Evolutionary conservation across 202 grass and related monocot genomes (phyloP).

Genomic region (Zizania palustris): DNA sequence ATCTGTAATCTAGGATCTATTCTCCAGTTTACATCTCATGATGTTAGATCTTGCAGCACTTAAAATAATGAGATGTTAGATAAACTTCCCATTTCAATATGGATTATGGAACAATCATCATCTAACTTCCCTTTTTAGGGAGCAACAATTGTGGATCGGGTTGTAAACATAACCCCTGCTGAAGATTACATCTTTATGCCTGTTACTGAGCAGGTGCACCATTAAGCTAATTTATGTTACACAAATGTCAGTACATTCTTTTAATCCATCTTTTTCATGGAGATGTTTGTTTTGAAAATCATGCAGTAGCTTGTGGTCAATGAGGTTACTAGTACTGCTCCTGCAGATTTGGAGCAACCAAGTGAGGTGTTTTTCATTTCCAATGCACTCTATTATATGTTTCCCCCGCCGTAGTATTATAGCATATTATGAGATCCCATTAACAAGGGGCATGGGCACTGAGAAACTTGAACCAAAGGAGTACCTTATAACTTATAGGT

Average conservation of each 20-base stretch:
- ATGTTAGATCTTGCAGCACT: not conserved
- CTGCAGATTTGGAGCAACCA: conserved; percentile 50
- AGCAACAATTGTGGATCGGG: conserved; percentile 90
- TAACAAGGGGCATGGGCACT: not conserved
- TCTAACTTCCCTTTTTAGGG: conserved; percentile 50
- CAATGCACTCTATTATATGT: conserved; percentile 26
- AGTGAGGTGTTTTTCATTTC: conserved; percentile 62
- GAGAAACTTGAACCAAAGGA: not conserved
- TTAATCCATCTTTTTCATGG: conserved; percentile 31
- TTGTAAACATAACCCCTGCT: conserved; percentile 80
- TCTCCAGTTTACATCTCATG: not conserved
- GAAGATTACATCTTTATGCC: conserved; percentile 92
- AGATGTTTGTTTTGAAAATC: conserved; percentile 47
- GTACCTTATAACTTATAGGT: not conserved
- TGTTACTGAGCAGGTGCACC: conserved; percentile 58
- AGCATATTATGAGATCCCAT: not conserved
- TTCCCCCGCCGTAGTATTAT: not conserved
- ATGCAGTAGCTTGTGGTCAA: conserved; percentile 59
- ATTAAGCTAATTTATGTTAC: conserved; percentile 30
- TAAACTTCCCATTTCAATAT: conserved; percentile 9
- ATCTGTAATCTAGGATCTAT: not conserved
- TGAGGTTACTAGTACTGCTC: conserved; percentile 58
- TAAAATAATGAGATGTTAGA: not conserved
- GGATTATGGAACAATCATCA: conserved; percentile 4
- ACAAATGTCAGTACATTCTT: conserved; percentile 20